Percentiles rank a stretch among this genome's conserved stretches.
Conservation (phyloP, 176 grass and related monocot species). For the Bothriochloa decipiens region DNA sequence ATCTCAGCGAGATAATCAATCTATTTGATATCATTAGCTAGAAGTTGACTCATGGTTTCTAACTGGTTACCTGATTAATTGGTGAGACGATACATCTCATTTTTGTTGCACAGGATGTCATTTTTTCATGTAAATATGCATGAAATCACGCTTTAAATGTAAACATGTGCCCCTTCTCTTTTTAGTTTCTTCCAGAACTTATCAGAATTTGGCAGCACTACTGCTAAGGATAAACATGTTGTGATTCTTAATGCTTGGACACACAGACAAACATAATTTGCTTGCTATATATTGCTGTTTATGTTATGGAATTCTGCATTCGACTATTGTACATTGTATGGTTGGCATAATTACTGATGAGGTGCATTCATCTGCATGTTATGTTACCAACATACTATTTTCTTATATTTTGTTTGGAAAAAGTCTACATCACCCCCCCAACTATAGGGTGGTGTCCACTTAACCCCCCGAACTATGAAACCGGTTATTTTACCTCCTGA, state of each 20-base stretch:
- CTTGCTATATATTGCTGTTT: slow-evolving; percentile 30
- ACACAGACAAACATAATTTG: slow-evolving; percentile 8
- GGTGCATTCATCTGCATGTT: not conserved
- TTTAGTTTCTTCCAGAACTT: slow-evolving; percentile 27
- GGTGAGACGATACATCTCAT: not conserved
- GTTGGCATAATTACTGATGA: slow-evolving; percentile 12
- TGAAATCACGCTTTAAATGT: slow-evolving; percentile 13
- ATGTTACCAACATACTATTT: not conserved
- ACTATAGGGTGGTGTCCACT: too few relatives aligned
- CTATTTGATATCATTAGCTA: not conserved
- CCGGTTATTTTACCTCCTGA: too few relatives aligned
- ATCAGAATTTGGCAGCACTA: slow-evolving; percentile 23
- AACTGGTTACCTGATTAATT: slow-evolving; percentile 11
- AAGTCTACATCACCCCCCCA: too few relatives aligned
- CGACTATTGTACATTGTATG: not conserved
- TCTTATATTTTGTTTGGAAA: slow-evolving; percentile 19
- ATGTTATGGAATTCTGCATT: not conserved
- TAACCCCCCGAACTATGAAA: too few relatives aligned
- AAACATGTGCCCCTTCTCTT: not conserved
- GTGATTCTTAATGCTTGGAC: not conserved
- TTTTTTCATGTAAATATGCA: slow-evolving; percentile 13
- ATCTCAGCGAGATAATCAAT: not conserved
- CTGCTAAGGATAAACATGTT: not conserved
- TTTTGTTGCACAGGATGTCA: slow-evolving; percentile 3
- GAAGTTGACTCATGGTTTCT: not conserved